phyloP scores from a whole-genome alignment of 257 asterid species.

The Gentiana straminea region DNA sequence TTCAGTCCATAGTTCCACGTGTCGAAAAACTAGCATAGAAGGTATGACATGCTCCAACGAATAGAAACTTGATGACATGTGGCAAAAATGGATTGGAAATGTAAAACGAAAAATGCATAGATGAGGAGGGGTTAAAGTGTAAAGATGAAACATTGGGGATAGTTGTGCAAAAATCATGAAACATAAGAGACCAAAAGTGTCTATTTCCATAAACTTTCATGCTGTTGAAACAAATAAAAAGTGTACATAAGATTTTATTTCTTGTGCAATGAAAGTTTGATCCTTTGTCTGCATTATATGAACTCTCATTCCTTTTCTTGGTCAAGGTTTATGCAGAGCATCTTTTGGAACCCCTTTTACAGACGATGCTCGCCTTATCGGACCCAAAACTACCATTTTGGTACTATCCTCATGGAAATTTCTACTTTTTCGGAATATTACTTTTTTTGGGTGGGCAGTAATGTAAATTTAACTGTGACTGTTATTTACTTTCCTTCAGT shows the following conservation, averaged over 20 bases:
- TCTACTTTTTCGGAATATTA: neutral
- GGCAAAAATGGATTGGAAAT: no score
- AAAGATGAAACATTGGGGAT: no score
- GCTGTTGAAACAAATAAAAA: no score
- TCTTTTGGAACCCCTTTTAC: constrained; percentile 87
- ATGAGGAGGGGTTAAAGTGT: no score
- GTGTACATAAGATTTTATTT: no score
- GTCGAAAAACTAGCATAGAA: no score
- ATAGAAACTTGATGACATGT: no score
- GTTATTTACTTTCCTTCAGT: constrained; percentile 24
- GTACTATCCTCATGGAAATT: constrained; percentile 23
- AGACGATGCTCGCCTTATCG: constrained; percentile 67
- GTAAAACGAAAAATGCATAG: no score
- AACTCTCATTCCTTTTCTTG: constrained; percentile 1
- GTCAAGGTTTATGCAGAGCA: constrained; percentile 90
- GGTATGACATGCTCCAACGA: no score
- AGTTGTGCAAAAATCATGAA: no score
- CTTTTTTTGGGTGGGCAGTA: no score
- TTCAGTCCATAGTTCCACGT: no score
- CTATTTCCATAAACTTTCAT: neutral
- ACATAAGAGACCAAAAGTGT: neutral
- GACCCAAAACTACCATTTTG: constrained; percentile 79
- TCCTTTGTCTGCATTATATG: neutral
- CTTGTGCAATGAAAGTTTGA: constrained; percentile 5
- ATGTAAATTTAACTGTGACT: neutral